Evolutionary conservation across 2,329 filamentous ascomycete species (phyloP).

Genomic region (Leptographium lundbergii): DNA sequence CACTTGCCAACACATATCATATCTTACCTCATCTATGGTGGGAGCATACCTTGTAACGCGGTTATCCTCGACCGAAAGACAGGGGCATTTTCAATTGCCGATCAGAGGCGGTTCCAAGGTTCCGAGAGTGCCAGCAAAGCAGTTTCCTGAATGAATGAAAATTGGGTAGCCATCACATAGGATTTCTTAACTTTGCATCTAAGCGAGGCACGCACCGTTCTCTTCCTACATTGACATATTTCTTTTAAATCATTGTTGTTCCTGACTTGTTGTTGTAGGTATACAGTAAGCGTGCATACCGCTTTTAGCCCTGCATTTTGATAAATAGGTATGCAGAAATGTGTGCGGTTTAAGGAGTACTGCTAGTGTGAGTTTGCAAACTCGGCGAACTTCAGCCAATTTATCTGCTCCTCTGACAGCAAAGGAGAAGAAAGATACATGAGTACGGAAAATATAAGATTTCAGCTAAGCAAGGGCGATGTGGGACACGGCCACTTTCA

Average conservation of each 20-base stretch:
- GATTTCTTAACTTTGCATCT: not conserved
- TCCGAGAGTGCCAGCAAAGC: constrained; percentile 5
- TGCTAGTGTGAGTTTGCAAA: not conserved
- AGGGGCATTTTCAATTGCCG: not conserved
- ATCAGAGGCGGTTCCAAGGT: not conserved
- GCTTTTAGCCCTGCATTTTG: not conserved
- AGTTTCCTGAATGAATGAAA: not conserved
- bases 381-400: not conserved
- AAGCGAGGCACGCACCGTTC: not conserved
- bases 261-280: not conserved
- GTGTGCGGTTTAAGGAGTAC: not conserved
- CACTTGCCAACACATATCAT: not conserved
- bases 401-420: not conserved
- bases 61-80: not conserved
- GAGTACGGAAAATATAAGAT: not conserved
- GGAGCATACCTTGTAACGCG: not conserved
- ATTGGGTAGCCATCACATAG: constrained; percentile 4
- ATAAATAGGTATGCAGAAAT: too few species aligned
- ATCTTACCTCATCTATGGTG: not conserved
- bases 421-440: not conserved
- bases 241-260: not conserved
- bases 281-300: not conserved
- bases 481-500: not conserved
- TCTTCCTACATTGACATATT: not conserved
- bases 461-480: not conserved